These are phyloP conservation scores for Melampsora abietis-canadensis DNA, from an alignment of 1,284 basidiomycete genomes.

Conservation along the genomic window DNA sequence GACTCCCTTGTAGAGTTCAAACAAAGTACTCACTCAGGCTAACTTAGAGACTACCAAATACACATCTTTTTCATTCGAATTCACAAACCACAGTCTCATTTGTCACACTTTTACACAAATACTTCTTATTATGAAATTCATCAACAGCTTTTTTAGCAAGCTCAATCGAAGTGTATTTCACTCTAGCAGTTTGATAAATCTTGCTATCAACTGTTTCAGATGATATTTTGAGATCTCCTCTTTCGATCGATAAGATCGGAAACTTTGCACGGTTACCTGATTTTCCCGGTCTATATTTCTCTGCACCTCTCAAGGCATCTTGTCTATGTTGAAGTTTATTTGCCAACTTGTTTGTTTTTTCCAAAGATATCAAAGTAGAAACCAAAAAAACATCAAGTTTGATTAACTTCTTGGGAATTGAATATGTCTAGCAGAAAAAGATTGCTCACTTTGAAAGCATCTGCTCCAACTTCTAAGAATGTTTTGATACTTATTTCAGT, in stretches of 20 bases:
- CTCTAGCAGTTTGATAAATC: not conserved
- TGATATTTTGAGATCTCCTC: not conserved
- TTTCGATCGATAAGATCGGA: not conserved
- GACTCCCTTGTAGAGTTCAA: too few relatives aligned
- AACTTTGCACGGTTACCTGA: not conserved
- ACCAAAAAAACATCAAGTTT: not conserved
- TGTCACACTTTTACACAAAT: not conserved
- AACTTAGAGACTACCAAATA: too few relatives aligned
- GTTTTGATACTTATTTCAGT: not conserved
- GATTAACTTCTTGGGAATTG: not conserved
- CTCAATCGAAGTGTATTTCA: not conserved
- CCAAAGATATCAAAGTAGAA: too few relatives aligned
- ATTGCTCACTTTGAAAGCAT: not conserved
- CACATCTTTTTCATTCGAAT: too few relatives aligned
- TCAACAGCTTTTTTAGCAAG: not conserved
- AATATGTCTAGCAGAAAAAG: not conserved
- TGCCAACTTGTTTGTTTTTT: not conserved
- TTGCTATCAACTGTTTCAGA: not conserved
- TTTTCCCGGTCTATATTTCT: not conserved
- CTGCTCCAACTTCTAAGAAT: slow-evolving; percentile 6
- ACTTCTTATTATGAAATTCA: slow-evolving; percentile 3
- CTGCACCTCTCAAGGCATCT: not conserved
- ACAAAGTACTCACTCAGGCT: too few relatives aligned
- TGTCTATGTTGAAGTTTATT: slow-evolving; percentile 5
- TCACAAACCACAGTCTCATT: not conserved